These are phyloP conservation scores for Candida ortonii DNA, from an alignment of 805 yeast species.

Conservation along the genomic window DNA sequence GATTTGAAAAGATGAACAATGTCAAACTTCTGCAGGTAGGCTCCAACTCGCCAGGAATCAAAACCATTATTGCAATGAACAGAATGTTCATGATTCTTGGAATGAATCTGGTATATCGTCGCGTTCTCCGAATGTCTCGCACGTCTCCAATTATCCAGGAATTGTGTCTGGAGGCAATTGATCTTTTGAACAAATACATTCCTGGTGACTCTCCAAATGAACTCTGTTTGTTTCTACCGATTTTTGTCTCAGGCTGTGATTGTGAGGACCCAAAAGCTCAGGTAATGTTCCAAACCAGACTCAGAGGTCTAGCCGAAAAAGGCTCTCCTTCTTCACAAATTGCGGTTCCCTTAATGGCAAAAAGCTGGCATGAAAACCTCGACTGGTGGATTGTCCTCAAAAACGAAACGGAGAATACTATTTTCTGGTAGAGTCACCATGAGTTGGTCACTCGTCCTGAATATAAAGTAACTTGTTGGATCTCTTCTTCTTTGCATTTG, in stretches of 20 bases:
- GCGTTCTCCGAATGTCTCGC: constrained; percentile 49
- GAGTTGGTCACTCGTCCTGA: constrained; percentile 19
- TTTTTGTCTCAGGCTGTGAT: constrained; percentile 61
- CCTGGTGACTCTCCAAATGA: constrained; percentile 50
- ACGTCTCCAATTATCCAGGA: constrained; percentile 47
- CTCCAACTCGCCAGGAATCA: constrained; percentile 15
- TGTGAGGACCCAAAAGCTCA: constrained; percentile 37
- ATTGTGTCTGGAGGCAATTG: constrained; percentile 40
- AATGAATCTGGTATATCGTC: constrained; percentile 51
- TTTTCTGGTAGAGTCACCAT: constrained; percentile 36
- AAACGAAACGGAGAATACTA: constrained; percentile 41
- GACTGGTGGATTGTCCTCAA: constrained; percentile 51
- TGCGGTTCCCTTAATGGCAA: constrained; percentile 40
- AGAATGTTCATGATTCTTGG: constrained; percentile 52
- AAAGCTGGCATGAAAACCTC: constrained; percentile 52
- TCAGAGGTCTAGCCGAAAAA: constrained; percentile 39
- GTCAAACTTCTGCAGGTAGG: constrained; percentile 8
- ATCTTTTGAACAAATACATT: constrained; percentile 37
- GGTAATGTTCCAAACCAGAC: constrained; percentile 37
- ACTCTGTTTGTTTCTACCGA: constrained; percentile 52
- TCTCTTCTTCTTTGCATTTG: constrained; percentile 20
- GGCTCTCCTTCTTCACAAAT: constrained; percentile 36
- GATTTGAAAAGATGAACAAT: constrained; percentile 29
- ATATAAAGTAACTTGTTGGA: constrained; percentile 23
- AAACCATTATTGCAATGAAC: constrained; percentile 44